Base-by-base conservation (phyloP, 331 rosid genomes). In the Malus hybrid region DNA sequence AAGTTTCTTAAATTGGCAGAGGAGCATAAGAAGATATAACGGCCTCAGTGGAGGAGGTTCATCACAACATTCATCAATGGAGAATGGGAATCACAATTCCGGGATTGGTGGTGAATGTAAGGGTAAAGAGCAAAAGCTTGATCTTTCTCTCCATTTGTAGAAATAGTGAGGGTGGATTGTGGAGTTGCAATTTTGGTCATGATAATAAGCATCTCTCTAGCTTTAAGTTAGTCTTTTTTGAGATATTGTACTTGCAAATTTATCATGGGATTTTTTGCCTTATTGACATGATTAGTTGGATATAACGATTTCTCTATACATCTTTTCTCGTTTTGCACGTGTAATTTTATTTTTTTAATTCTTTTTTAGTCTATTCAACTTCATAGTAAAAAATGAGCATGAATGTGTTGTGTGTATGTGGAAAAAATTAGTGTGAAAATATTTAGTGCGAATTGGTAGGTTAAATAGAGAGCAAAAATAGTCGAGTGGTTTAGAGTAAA, bases 61-160 rank as follows among this genome's bases (percentile, higher is more conserved):
- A 4, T 78, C 87, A 69, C 84, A 76, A 22, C 80, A 67, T 74
- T 12, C 64, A 44, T 56, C 85, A 31, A 14, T 36, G 80, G 73
- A 20, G 69, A 78, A 48, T 11, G 50, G 20, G 24, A 71, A 67
- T 69, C 77, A 79, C 29, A 74, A 75, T 36, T 29, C 55, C 70
- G 83, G 79, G 77, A 78, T 20, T 57, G 39, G 75, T 77, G 78
- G 72, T 42, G 48, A 42, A 10, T 10, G 48, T 15, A 76, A 81
- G 79, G 85, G 80, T 27, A 80, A 69, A 32, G 88, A 88, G 50
- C 85, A 84, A 55, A 87, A 81, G 52, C 93, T 93, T 84, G 96
- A 93, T 78, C 87, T 93, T 75, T 90, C 96, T 79, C 97, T 90
- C 70, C 97, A 82, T 83, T 79, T 92, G 78, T 92, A 92, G 87